Evolutionary conservation across 75 land plant species (phyloP).

Genomic region (Pseudotsuga menziesii): DNA sequence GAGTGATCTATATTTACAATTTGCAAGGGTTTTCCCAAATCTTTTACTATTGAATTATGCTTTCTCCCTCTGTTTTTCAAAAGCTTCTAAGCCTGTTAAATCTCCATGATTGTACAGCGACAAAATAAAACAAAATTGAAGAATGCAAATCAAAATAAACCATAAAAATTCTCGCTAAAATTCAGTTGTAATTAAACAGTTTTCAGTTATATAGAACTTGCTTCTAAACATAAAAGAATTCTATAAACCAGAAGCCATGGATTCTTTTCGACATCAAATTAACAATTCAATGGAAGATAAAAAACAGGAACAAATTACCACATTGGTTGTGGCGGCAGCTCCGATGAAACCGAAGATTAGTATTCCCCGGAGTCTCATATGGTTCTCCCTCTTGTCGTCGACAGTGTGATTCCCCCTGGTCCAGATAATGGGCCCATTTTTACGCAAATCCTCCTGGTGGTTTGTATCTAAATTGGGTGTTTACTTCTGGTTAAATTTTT

Average conservation of each 20-base stretch:
- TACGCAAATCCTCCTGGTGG: no score
- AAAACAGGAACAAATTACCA: slow-evolving; percentile 20
- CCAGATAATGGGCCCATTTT: no score
- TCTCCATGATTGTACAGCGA: no score
- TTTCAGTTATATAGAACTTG: background rate
- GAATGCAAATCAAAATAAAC: background rate
- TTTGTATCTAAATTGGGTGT: no score
- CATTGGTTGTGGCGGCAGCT: slow-evolving; percentile 50
- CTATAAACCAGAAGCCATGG: background rate
- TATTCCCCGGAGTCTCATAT: slow-evolving; percentile 31
- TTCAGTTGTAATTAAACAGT: background rate
- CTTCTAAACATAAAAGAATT: background rate
- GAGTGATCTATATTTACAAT: no score
- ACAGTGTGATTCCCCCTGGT: background rate
- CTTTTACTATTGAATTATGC: no score
- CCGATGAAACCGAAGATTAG: slow-evolving; percentile 43
- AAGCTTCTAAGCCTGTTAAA: no score
- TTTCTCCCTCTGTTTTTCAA: no score
- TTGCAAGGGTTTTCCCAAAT: no score
- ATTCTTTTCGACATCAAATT: background rate
- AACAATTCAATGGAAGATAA: background rate
- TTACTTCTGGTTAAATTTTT: no score
- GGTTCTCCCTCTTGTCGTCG: slow-evolving; percentile 13
- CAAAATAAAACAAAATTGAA: no score
- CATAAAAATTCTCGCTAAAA: background rate